Evolutionary conservation across 2,329 filamentous ascomycete species (phyloP), one percentile per base, ranked within the genome.

Genomic region (Lasiodiplodia gonubiensis): DNA sequence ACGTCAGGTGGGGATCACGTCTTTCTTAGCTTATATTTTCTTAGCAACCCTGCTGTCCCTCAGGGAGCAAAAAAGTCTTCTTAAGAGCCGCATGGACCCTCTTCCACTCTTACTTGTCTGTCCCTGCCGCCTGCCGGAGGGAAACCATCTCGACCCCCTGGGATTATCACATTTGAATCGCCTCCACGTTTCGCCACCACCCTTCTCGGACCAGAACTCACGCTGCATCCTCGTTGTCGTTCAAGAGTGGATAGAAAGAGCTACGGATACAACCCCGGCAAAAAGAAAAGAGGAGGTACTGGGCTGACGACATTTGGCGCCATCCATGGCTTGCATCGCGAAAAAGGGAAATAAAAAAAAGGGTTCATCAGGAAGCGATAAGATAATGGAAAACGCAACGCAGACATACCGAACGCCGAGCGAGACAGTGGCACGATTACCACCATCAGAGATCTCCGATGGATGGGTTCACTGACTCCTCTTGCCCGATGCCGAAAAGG

Each of bases 21-120:
- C 57, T 61, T 49, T 61, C 39, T 61, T 61, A 61, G 57, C 57
- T 61, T 61, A 61, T 61, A 33, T 33, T 49, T 61, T 46, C 33
- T 4, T 18, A 27, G 23, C 23, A 49, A 27, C 39, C 39, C 57
- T 61, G 42, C 39, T 49, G 57, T 46, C 55, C 37, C 35, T 61
- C n/a, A 59, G 14, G n/a, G 52, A 21, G 49, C 49, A 27, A 52
- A 18, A 52, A 52, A 14, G 25, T 18, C 18, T 12, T 18, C 21
- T 18, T 63, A 49, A 49, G 49, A 61, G 57, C 57, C 42, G 57
- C 57, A 59, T 21, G 54, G 33, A 46, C 49, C 49, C 25, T 27
- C 49, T 52, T 52, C 49, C 23, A 23, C 49, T 52, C 49, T 33
- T 8, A 33, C 23, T 53, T 30, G 21, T 30, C 3, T 23, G 18